Evolutionary conservation across 306 rosid genomes (phyloP).

Genomic region (Rosa multiflora): DNA sequence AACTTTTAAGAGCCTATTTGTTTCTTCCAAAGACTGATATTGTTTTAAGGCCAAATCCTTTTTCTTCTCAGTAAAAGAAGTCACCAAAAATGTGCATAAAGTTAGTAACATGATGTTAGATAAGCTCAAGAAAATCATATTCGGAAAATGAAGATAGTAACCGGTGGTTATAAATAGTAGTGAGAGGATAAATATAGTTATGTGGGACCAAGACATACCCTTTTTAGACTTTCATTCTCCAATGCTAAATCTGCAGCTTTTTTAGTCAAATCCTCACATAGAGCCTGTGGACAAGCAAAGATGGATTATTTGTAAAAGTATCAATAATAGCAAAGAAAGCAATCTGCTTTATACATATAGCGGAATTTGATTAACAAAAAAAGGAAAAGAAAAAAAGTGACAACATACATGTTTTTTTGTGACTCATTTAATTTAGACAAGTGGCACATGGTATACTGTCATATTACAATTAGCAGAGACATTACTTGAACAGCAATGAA

Average conservation of each 20-base stretch:
- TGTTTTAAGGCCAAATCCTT: constrained; percentile 76
- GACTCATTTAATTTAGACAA: background rate
- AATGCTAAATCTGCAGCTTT: constrained; percentile 68
- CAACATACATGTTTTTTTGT: background rate
- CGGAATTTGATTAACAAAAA: background rate
- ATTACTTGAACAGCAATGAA: background rate
- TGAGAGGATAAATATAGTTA: background rate
- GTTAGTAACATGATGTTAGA: constrained; percentile 12
- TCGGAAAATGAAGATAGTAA: background rate
- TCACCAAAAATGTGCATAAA: constrained; percentile 28
- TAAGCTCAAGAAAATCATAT: constrained; percentile 15
- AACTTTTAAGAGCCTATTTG: constrained; percentile 67
- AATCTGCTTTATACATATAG: constrained; percentile 22
- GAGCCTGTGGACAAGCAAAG: constrained; percentile 56
- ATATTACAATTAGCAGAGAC: background rate
- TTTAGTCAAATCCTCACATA: constrained; percentile 75
- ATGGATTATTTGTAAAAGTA: constrained; percentile 11
- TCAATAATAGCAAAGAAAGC: constrained; percentile 12
- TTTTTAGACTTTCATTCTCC: constrained; percentile 79
- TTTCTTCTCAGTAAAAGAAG: constrained; percentile 48
- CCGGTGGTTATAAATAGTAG: background rate
- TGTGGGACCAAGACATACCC: constrained; percentile 44
- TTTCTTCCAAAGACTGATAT: constrained; percentile 70
- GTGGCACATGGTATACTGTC: background rate
- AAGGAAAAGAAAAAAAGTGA: background rate